These are phyloP conservation scores for Flaveria brownii DNA, from an alignment of 129 eudicot species.

Conservation along the genomic window DNA sequence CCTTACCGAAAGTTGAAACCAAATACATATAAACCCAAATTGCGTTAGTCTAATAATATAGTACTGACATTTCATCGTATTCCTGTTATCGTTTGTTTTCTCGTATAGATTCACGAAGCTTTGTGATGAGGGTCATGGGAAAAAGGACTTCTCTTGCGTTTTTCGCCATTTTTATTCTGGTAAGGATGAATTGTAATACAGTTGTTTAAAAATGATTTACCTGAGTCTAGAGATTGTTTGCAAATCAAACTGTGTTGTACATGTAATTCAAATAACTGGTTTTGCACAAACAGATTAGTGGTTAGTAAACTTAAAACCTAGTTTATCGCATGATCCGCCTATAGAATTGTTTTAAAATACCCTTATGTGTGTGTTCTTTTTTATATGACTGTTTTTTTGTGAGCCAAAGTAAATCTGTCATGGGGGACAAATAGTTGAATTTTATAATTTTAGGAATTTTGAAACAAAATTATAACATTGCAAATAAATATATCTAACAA, in stretches of 20 bases:
- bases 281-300: not conserved
- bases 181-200: conserved; percentile 54
- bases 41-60: too few relatives aligned
- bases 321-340: too few relatives aligned
- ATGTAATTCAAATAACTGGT: conserved; percentile 14
- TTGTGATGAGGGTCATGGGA: conserved; percentile 66
- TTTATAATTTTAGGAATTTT: too few relatives aligned
- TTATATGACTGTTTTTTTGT: too few relatives aligned
- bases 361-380: too few relatives aligned
- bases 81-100: conserved; percentile 5
- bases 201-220: conserved; percentile 13
- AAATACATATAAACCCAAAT: not conserved
- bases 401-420: too few relatives aligned
- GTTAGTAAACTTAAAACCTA: not conserved
- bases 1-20: not conserved
- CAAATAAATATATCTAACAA: too few relatives aligned
- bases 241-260: not conserved
- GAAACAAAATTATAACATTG: too few relatives aligned
- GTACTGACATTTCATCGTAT: not conserved
- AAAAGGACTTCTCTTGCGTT: conserved; percentile 82
- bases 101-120: conserved; percentile 59
- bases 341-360: too few relatives aligned
- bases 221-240: conserved; percentile 6
- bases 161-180: conserved; percentile 83
- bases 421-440: too few relatives aligned